Base-by-base conservation (phyloP, 1,139 yeast genomes). In the Pichia sorboxylosa region DNA sequence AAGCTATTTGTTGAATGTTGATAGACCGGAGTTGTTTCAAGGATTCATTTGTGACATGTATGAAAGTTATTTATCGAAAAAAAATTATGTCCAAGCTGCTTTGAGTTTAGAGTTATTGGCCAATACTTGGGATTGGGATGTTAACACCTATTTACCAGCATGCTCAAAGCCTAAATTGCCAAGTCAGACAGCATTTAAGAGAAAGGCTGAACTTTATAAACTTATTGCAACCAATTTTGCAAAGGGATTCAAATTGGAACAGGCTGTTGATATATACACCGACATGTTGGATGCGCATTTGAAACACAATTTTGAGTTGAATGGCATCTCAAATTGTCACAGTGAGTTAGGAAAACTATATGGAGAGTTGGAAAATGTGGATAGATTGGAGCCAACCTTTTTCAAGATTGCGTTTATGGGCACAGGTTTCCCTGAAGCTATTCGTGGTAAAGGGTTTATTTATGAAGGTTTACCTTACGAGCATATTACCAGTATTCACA, bases 381-480 rank as follows among this genome's bases (percentile, higher is more conserved):
- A 81, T 49, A 70, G 87, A 48, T 61, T 75, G 33, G 71, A 78
- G 23, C 84, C 94, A 19, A 74, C 87, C 10, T 84, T 72, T 55
- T 84, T 82, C 62, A 69, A 80, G 48, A 85, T 84, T 36, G 69
- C 82, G 16, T 82, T 79, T 47, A 69, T 82, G 53, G 96, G 96
- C 13, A 71, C 69, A 33, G 94, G 94, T 4, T 84, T 84, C 65
- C 94, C 94, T 10, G 63, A 63, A 24, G 70, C 85, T 29, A 66
- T 81, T 35, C 64, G 94, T 49, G 81, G 82, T 31, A 73, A 79
- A 48, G 75, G 73, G 40, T 85, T 78, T 51, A 78, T 84, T 36
- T 82, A 78, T 51, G 94, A 84, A 57, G 94, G 94, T 11, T 63
- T 75, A 33, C 87, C 94, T 18, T 84, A 82, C 58, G 95, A 84